Base-by-base conservation (phyloP, 2,329 filamentous ascomycete genomes). In the Cladophialophora bantiana region DNA sequence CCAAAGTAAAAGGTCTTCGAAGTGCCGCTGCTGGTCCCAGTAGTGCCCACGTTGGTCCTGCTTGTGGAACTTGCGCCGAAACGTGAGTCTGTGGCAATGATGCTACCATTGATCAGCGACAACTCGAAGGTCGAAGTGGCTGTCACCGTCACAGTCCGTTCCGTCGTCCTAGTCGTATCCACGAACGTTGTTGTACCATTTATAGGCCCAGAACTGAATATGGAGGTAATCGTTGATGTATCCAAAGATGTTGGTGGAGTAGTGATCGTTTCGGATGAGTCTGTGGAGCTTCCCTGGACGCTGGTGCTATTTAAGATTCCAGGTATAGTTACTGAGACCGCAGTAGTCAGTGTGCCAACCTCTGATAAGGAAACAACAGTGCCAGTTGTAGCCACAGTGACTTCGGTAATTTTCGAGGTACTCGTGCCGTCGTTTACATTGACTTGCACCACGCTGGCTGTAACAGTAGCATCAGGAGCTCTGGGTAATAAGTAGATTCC, bases 371-470 rank as follows among this genome's bases (percentile, higher is more conserved):
- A 64, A 10, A 73, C 66, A 20, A 71, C 67, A 6, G 65, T 56
- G 32, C 64, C 68, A 15, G 64, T 66, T 6, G 68, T 66, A 7
- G 66, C 68, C 31, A 62, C 65, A 32, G 70, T 36, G 7, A 73
- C 60, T 56, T 70, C 67, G 15, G 69, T 72, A 15, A 65, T 42
- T 53, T 68, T 65, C 3, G 69, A 70, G 35, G 61, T 65, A 9
- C 65, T 61, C 31, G 67, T 71, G 20, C 68, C 69, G 50, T 71
- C 71, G 35, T 71, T 71, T 26, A 73, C 66, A 42, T 71, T 72
- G 38, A 73, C 64, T 20, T 71, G 59, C 12, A 72, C 45, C 3
- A 72, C 68, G 50, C 52, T 68, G 12, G 69, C 66, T 5, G 69
- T 71, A 59, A 73, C 68, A 35, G 71, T 72, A 13, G 67, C 67